Evolutionary conservation across 2,329 filamentous ascomycete species (phyloP).

Genomic region (Colletotrichum truncatum): DNA sequence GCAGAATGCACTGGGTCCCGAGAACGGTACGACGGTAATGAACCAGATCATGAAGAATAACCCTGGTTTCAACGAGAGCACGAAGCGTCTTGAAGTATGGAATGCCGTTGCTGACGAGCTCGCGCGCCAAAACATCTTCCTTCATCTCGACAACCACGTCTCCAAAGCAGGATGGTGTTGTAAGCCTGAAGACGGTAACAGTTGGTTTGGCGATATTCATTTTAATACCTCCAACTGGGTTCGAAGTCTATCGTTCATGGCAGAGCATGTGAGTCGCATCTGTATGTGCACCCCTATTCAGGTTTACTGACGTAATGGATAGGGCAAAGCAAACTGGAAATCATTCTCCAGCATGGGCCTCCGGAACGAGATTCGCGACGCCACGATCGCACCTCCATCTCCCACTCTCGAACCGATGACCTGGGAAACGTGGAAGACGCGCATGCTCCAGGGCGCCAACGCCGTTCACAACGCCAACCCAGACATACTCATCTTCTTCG

Average conservation of each 20-base stretch:
- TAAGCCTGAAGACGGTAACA: constrained; percentile 52
- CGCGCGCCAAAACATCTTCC: constrained; percentile 54
- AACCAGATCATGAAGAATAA: constrained; percentile 58
- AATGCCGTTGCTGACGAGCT: constrained; percentile 63
- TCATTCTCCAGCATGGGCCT: constrained; percentile 51
- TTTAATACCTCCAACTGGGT: constrained; percentile 64
- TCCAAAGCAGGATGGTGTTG: constrained; percentile 60
- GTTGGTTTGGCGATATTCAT: constrained; percentile 61
- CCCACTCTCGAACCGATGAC: constrained; percentile 51
- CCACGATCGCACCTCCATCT: constrained; percentile 56
- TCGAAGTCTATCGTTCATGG: constrained; percentile 60
- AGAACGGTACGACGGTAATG: constrained; percentile 56
- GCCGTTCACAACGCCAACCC: constrained; percentile 55
- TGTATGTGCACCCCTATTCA: not conserved
- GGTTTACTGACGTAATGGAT: not conserved
- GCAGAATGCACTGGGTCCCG: constrained; percentile 48
- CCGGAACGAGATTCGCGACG: constrained; percentile 49
- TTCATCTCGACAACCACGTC: constrained; percentile 60
- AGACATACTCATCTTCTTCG: constrained; percentile 56
- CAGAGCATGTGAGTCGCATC: constrained; percentile 50
- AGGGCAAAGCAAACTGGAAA: constrained; percentile 47
- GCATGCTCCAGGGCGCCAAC: constrained; percentile 50
- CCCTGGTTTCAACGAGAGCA: constrained; percentile 54
- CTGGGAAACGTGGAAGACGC: constrained; percentile 57
- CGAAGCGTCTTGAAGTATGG: constrained; percentile 59